A percentile compares a stretch with the other conserved stretches of the same genome.
These are phyloP conservation scores for Plasmodium gallinaceum DNA, from an alignment of 169 alveolate species.

Conservation along the genomic window DNA sequence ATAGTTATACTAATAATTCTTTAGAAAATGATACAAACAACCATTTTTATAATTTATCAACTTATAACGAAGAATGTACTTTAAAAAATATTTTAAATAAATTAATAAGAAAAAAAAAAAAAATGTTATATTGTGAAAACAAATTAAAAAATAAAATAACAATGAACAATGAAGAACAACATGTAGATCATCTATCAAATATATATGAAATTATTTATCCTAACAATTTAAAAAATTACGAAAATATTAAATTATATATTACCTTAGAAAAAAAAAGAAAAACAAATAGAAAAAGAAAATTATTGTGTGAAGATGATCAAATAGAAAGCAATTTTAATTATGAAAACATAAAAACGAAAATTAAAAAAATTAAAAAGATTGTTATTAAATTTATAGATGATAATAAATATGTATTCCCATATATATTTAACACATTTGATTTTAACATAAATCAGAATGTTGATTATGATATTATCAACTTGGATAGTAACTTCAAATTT, in stretches of 20 bases:
- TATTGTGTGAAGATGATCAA: conserved; percentile 30
- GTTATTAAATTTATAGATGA: conserved; percentile 53
- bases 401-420: conserved; percentile 64
- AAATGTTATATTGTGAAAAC: neutral
- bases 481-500: conserved; percentile 38
- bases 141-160: neutral
- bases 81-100: conserved; percentile 3
- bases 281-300: conserved; percentile 36
- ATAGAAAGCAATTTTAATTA: neutral
- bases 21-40: neutral
- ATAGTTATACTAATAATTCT: neutral
- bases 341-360: neutral
- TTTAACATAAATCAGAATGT: neutral
- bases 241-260: conserved; percentile 27
- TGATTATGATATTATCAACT: conserved; percentile 14
- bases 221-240: conserved; percentile 25
- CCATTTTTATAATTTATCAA: conserved; percentile 5
- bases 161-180: neutral
- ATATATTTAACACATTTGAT: conserved; percentile 58
- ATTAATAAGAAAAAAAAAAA: conserved; percentile 23
- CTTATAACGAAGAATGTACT: neutral
- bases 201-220: conserved; percentile 33
- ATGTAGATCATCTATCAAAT: conserved; percentile 1
- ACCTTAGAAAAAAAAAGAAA: conserved; percentile 34
- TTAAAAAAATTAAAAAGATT: conserved; percentile 20